Evolutionary conservation across 148 eudicot species (phyloP), one percentile per base, ranked within the genome.

Genomic region (Rhododendron kiyosumense): DNA sequence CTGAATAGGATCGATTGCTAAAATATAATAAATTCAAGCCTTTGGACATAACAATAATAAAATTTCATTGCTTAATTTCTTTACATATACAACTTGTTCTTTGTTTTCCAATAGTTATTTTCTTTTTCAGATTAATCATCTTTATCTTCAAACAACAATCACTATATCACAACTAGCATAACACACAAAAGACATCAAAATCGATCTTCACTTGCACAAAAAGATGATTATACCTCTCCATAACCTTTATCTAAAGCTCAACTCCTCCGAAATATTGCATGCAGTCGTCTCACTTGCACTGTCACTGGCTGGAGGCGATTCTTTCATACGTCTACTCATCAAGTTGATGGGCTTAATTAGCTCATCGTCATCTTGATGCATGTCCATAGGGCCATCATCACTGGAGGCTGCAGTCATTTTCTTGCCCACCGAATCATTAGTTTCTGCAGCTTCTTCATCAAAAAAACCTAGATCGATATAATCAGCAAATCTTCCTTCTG

Each of bases 401-500:
- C 46, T 34, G 14, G 83, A 61, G 52, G 65, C 76, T 71, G 76
- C 30, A 71, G 76, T 86, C 48, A 26, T 80, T 83, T 75, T 87
- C 81, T 87, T 90, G 28, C 76, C 84, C 12, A 22, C 28, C 32
- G 22, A 18, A 81, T 86, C 91, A 71, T 45, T 65, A 48, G 67
- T 78, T 84, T 87, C 93, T 79, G 45, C 90, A 46, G 12, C 83
- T 84, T 91, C 95, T 54, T 91, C 92, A 83, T 92, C 94, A 67
- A 90, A 85, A 74, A 89, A 81, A 87, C 81, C 94, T 81, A 96
- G 89, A 71, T 93, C 87, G 80, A 96, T 93, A 88, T 77, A 96
- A 85, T 96, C 98, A 46, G 92, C 91, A 82, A 85, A 87, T 52
- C 86, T 94, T 67, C 92, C 96, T 88, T 87, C 93, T 85, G 85